Percentiles rank a stretch among this genome's conserved stretches.
These are phyloP conservation scores for Pugionium cornutum DNA, from an alignment of 345 rosid genomes.

Conservation along the genomic window DNA sequence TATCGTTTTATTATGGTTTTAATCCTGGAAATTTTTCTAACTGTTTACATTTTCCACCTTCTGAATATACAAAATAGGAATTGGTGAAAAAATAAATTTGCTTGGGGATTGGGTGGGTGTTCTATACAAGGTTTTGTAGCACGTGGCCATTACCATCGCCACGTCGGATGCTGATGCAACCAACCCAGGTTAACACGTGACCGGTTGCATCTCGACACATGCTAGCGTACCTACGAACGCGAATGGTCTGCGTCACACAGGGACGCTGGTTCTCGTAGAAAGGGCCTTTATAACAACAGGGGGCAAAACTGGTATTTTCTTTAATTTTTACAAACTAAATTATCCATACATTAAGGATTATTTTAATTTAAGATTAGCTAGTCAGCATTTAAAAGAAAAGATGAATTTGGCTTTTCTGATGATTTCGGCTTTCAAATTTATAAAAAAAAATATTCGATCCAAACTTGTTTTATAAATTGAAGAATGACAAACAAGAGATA, in stretches of 20 bases:
- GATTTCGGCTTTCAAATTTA: too few species aligned
- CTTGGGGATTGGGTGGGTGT: slow-evolving; percentile 7
- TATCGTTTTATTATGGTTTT: too few species aligned
- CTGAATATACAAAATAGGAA: neutral
- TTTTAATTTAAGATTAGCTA: neutral
- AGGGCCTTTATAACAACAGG: neutral
- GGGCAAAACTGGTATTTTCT: neutral
- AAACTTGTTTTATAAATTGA: slow-evolving; percentile 6
- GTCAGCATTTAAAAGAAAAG: slow-evolving; percentile 15
- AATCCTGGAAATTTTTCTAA: too few species aligned
- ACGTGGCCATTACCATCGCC: slow-evolving; percentile 54
- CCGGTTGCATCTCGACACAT: slow-evolving; percentile 36
- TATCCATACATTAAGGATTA: too few species aligned
- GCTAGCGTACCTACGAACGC: slow-evolving; percentile 25
- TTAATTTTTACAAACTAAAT: too few species aligned
- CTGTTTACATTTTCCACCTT: neutral
- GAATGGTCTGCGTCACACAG: slow-evolving; percentile 31
- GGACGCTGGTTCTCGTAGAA: slow-evolving; percentile 6
- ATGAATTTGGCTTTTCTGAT: slow-evolving; percentile 13
- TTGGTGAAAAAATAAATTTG: too few species aligned
- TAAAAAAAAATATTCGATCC: neutral
- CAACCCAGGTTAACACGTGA: slow-evolving; percentile 43
- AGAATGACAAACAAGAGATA: slow-evolving; percentile 27
- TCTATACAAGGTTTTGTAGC: slow-evolving; percentile 42
- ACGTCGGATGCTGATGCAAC: slow-evolving; percentile 52